Conservation (phyloP, 768 basidiomycete species). For the Baorangia bicolor region DNA sequence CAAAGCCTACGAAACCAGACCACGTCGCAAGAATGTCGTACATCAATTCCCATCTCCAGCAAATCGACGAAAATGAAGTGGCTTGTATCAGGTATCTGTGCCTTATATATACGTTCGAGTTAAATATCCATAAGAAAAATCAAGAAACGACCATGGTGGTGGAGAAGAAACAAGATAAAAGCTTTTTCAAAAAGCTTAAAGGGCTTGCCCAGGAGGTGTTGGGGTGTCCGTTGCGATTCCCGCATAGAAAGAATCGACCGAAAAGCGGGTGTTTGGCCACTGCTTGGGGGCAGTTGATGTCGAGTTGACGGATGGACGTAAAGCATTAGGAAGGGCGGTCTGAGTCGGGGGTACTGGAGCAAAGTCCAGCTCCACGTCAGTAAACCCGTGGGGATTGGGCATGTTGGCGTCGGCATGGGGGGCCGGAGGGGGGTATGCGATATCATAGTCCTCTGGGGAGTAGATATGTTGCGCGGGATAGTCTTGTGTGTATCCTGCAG, state of each 20-base stretch:
- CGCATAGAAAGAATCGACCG: constrained; percentile 31
- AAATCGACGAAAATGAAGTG: constrained; percentile 7
- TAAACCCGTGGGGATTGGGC: constrained; percentile 15
- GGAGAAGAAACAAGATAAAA: background rate
- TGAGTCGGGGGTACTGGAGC: background rate
- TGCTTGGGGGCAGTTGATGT: constrained; percentile 3
- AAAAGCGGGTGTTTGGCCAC: constrained; percentile 16
- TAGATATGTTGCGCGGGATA: constrained; percentile 27
- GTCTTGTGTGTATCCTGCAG: constrained; percentile 8
- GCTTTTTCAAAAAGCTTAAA: constrained; percentile 12
- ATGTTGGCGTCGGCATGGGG: constrained; percentile 3
- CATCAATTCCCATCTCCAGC: background rate
- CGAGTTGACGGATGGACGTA: constrained; percentile 15
- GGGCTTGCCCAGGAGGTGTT: constrained; percentile 13
- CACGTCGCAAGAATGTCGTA: constrained; percentile 1
- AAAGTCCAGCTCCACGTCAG: constrained; percentile 9
- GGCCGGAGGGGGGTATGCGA: constrained; percentile 28
- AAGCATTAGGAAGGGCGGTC: constrained; percentile 4
- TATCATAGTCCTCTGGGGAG: constrained; percentile 18
- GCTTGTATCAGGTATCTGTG: constrained; percentile 2
- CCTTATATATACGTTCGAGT: background rate
- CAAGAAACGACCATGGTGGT: background rate
- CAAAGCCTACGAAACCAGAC: constrained; percentile 3
- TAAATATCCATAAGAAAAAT: constrained; percentile 26
- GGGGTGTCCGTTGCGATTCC: constrained; percentile 17